Evolutionary conservation across 495 filamentous ascomycete species (phyloP), one percentile per base, ranked within the genome.

Genomic region (Neurospora tetrasperma): DNA sequence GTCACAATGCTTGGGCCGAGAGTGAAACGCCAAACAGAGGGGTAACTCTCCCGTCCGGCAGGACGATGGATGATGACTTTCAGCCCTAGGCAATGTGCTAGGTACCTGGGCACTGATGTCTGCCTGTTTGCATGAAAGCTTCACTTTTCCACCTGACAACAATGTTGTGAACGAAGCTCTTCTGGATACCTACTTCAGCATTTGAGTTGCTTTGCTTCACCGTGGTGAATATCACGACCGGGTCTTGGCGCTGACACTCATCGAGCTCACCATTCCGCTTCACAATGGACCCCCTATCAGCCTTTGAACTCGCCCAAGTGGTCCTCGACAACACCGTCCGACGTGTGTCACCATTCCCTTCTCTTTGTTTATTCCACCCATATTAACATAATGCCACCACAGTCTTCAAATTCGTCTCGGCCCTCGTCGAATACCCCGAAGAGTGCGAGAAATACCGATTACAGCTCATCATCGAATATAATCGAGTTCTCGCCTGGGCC

Each of bases 401-500:
- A 42, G 42, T 81, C 11, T 80, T 81, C 75, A 80, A 79, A 12
- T 81, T 81, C 71, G 46, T 80, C 31, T 75, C 73, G 20, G 75
- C 78, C 11, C 71, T 81, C 16, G 78, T 81, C 12, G 79, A 81
- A 9, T 80, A 80, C 78, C 79, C 79, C 1, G 46, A 77, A 18
- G 78, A 79, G 0, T 80, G 74, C 41, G 77, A 79, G 42, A 78
- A 79, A 59, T 80, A 80, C 71, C 66, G 79, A 38, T 71, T 81
- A 39, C 78, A 81, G 42, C 77, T 81, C 18, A 75, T 81, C 41
- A 81, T 81, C 42, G 79, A 81, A 48, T 81, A 81, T 73, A 80
- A 81, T 70, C 77, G 79, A 0, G 77, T 81, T 4, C 70, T 81
- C 1, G 79, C 79, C 23, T 81, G 75, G 75, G 79, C 78, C 4